Base-by-base conservation (phyloP, 805 yeast species). In the Barnettozyma vustinii region DNA sequence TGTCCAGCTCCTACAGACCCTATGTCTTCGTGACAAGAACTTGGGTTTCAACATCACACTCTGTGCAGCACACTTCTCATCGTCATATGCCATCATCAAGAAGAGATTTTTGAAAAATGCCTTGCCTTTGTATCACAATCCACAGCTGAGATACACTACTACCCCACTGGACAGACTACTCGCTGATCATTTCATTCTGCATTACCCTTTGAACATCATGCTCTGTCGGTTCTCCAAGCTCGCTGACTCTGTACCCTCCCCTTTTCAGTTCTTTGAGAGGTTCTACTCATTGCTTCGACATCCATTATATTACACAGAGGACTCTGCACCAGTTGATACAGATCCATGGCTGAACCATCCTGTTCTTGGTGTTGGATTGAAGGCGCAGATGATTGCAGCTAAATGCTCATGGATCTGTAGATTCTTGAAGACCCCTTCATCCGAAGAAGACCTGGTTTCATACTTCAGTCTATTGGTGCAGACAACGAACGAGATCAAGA, bases 311-410 rank as follows among this genome's bases (percentile, higher is more conserved):
- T 43, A 45, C 9, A 56, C 61, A 12, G 36, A 52, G 26, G 25
- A 39, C 21, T 39, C 47, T 16, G 37, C 21, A 10, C n/a, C 30
- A 8, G 27, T 46, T 0, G 41, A 39, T 23, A 40, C 45, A 15
- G 57, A 56, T 42, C 51, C 53, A 5, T 60, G 62, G 62, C 26
- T 45, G 8, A 52, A 55, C 37, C 62, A 60, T 41, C 64, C 64
- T 9, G 50, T 59, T 32, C 48, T 57, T 2, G 64, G 63, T 1
- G 54, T 53, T 1, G 48, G 54, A 10, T 26, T 53, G 5, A 48
- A 44, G 32, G 52, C 59, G 1, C 56, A 54, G 18, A 60, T 56
- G 44, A 42, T 59, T 8, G 41, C 56, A 19, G 52, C 57, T 5
- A 60, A 60, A 42, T 26, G 47, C 5, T 48, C 61, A 3, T 60